A percentile compares a stretch with the other conserved stretches of the same genome.
Evolutionary conservation across 345 rosid genomes (phyloP).

Genomic region (Raphanus raphanistrum): DNA sequence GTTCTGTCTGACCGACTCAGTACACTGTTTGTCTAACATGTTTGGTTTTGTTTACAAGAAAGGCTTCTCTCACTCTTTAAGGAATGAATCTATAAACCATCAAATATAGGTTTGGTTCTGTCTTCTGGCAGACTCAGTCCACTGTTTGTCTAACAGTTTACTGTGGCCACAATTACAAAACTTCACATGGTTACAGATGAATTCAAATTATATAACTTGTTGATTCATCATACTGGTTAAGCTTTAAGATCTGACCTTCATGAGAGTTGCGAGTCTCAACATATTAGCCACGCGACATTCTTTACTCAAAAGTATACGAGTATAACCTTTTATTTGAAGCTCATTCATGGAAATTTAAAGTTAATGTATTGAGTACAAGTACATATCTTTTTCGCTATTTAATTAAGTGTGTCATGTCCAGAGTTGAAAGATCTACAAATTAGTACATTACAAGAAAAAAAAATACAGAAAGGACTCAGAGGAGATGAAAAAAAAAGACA

Average conservation of each 20-base stretch:
- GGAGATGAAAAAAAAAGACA: neutral
- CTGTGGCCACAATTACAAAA: too few species aligned
- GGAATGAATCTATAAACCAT: too few species aligned
- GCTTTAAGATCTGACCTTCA: neutral
- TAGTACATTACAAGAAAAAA: neutral
- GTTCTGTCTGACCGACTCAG: too few species aligned
- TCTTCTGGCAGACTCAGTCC: neutral
- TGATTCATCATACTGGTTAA: neutral
- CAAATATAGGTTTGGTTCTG: neutral
- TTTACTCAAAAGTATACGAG: too few species aligned
- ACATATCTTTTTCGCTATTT: neutral
- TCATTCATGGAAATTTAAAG: neutral
- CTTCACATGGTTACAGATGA: too few species aligned
- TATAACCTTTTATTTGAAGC: neutral
- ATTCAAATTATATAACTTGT: too few species aligned
- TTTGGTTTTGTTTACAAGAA: too few species aligned
- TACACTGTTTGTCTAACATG: too few species aligned
- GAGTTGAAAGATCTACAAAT: slow-evolving; percentile 30
- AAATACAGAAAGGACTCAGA: neutral
- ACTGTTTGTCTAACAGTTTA: neutral
- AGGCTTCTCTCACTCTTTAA: too few species aligned
- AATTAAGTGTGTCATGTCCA: slow-evolving; percentile 23
- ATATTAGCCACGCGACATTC: too few species aligned
- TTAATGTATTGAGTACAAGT: slow-evolving; percentile 12
- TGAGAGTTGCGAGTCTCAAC: too few species aligned